Percentiles rank a stretch among this genome's conserved stretches.
These are phyloP conservation scores for Ceriops tagal DNA, from an alignment of 345 rosid species.

Conservation along the genomic window DNA sequence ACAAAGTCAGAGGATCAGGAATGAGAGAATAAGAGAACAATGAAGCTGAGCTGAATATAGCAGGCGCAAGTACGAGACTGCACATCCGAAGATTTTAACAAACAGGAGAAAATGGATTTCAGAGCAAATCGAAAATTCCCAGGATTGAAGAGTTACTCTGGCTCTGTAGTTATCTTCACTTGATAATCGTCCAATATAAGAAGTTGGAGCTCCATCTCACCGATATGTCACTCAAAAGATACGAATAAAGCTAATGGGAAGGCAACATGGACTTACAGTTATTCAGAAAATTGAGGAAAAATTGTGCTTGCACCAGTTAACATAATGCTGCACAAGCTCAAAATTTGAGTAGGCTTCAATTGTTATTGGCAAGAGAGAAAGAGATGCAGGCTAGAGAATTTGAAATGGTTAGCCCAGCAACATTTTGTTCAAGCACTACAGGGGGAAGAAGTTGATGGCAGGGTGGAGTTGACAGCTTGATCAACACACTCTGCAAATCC, in stretches of 20 bases:
- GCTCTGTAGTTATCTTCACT: slow-evolving; percentile 74
- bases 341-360: neutral
- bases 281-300: slow-evolving; percentile 71
- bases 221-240: slow-evolving; percentile 28
- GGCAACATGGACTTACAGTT: slow-evolving; percentile 54
- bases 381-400: no score
- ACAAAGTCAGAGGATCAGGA: neutral
- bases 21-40: neutral
- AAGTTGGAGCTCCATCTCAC: slow-evolving; percentile 86
- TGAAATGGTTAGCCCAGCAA: no score
- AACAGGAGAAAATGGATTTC: slow-evolving; percentile 2
- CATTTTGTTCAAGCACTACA: no score
- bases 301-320: slow-evolving; percentile 87
- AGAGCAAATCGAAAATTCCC: slow-evolving; percentile 12
- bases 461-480: no score
- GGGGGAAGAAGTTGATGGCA: no score
- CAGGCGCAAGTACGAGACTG: slow-evolving; percentile 62
- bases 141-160: slow-evolving; percentile 55
- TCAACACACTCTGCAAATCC: no score
- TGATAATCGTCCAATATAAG: slow-evolving; percentile 71
- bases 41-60: slow-evolving; percentile 7
- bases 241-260: neutral
- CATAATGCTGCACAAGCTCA: slow-evolving; percentile 57
- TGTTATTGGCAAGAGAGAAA: no score
- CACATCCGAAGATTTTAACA: slow-evolving; percentile 14